Evolutionary conservation across 306 rosid genomes (phyloP).

Genomic region (Spatholobus suberectus): DNA sequence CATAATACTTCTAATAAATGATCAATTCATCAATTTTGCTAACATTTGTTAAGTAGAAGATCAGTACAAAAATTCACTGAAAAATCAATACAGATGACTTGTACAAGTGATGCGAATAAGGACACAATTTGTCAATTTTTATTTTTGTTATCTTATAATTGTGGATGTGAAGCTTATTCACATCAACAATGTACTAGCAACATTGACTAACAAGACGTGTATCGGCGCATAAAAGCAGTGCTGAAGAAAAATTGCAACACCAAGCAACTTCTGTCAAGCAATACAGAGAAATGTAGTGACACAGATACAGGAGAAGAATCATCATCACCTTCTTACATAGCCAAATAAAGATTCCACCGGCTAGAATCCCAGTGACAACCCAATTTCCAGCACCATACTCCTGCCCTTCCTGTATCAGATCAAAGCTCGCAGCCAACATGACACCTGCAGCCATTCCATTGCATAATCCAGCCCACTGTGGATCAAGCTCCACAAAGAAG

Average conservation of each 20-base stretch:
- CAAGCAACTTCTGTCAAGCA: neutral
- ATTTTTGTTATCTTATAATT: neutral
- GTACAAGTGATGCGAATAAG: neutral
- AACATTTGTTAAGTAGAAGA: neutral
- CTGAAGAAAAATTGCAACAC: slow-evolving; percentile 14
- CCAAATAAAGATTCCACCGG: slow-evolving; percentile 94
- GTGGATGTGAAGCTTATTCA: neutral
- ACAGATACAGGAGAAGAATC: slow-evolving; percentile 10
- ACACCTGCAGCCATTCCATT: slow-evolving; percentile 99
- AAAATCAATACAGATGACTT: neutral
- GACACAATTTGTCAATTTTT: neutral
- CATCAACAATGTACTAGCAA: neutral
- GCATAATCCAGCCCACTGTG: slow-evolving; percentile 98
- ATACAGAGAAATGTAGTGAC: slow-evolving; percentile 15
- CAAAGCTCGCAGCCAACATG: slow-evolving; percentile 99
- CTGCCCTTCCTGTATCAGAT: slow-evolving; percentile 93
- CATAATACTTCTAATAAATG: slow-evolving; percentile 11
- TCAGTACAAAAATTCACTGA: neutral
- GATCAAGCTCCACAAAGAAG: slow-evolving; percentile 98
- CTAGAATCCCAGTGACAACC: slow-evolving; percentile 88
- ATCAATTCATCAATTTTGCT: slow-evolving; percentile 18
- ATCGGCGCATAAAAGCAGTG: slow-evolving; percentile 20
- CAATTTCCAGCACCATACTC: slow-evolving; percentile 85
- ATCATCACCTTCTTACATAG: slow-evolving; percentile 86
- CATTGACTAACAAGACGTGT: neutral